A percentile compares a stretch with the other conserved stretches of the same genome.
Conservation (phyloP, 495 filamentous ascomycete genomes). For the Delitschia confertaspora region DNA sequence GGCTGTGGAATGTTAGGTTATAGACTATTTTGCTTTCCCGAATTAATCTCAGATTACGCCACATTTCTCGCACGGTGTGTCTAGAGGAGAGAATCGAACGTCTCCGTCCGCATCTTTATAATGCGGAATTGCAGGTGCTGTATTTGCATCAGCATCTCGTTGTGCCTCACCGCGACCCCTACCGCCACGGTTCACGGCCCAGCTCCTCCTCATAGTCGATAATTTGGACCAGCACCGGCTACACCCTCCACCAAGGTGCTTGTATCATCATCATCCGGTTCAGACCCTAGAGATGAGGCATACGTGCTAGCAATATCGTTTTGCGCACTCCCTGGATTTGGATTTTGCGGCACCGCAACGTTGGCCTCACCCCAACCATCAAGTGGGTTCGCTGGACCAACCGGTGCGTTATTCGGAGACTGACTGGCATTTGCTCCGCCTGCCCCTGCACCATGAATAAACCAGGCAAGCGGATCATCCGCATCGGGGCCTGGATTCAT, state of each 20-base stretch:
- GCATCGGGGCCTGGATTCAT: not conserved
- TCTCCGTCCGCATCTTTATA: not conserved
- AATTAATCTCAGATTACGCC: not conserved
- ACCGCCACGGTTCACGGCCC: too few relatives aligned
- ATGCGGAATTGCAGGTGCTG: not conserved
- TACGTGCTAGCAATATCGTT: not conserved
- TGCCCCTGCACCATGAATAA: not conserved
- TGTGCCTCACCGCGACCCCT: too few relatives aligned
- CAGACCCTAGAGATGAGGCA: too few relatives aligned
- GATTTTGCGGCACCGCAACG: not conserved
- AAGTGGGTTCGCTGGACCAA: slow-evolving; percentile 1
- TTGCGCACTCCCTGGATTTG: not conserved
- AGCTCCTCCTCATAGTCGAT: too few relatives aligned
- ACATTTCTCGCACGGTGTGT: not conserved
- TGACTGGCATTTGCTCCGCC: too few relatives aligned
- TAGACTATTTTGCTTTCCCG: too few relatives aligned
- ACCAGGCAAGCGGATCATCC: not conserved
- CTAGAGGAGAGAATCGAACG: not conserved
- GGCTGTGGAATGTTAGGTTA: too few relatives aligned
- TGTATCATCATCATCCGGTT: too few relatives aligned
- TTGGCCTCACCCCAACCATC: slow-evolving; percentile 7
- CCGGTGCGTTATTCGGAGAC: too few relatives aligned
- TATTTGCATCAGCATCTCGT: too few relatives aligned
- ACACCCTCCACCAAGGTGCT: too few relatives aligned
- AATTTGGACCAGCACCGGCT: too few relatives aligned